These are phyloP conservation scores for Fusarium sublunatum DNA, from an alignment of 2,329 filamentous ascomycete species.

Conservation along the genomic window DNA sequence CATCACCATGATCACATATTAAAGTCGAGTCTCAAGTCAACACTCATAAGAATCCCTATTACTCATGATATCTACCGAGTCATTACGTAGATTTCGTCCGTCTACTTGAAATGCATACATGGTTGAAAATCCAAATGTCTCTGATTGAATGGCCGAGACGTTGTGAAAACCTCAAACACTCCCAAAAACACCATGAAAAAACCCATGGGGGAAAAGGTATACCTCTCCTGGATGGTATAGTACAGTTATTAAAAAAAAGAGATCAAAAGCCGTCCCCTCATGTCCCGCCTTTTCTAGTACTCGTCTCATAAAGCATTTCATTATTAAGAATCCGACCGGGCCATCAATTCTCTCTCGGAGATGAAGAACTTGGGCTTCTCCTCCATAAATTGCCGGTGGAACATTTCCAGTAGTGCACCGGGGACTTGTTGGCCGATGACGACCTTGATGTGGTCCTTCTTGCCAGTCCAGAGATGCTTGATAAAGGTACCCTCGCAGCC, in stretches of 20 bases:
- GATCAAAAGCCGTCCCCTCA: constrained; percentile 37
- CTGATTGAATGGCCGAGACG: constrained; percentile 30
- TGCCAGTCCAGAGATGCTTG: constrained; percentile 58
- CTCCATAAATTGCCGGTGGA: constrained; percentile 51
- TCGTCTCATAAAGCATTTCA: constrained; percentile 40
- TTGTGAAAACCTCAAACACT: constrained; percentile 39
- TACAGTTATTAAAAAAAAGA: constrained; percentile 46
- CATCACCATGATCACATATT: not conserved
- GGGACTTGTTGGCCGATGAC: constrained; percentile 54
- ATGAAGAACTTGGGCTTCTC: constrained; percentile 52
- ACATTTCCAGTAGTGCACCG: constrained; percentile 50
- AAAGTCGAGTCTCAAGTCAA: not conserved
- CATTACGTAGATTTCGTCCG: constrained; percentile 37
- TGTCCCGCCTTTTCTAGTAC: constrained; percentile 32
- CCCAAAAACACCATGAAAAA: constrained; percentile 42
- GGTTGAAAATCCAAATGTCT: constrained; percentile 40
- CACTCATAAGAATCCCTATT: constrained; percentile 33
- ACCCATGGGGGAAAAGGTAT: constrained; percentile 33
- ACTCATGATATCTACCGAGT: constrained; percentile 35
- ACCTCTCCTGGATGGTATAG: constrained; percentile 41
- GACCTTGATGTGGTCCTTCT: constrained; percentile 54
- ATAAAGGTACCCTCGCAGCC: constrained; percentile 56
- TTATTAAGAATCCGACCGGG: constrained; percentile 31
- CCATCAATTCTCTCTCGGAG: constrained; percentile 52
- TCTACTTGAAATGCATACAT: constrained; percentile 28